These are phyloP conservation scores for Russula dissimulans DNA, from an alignment of 768 basidiomycete species.

Conservation along the genomic window DNA sequence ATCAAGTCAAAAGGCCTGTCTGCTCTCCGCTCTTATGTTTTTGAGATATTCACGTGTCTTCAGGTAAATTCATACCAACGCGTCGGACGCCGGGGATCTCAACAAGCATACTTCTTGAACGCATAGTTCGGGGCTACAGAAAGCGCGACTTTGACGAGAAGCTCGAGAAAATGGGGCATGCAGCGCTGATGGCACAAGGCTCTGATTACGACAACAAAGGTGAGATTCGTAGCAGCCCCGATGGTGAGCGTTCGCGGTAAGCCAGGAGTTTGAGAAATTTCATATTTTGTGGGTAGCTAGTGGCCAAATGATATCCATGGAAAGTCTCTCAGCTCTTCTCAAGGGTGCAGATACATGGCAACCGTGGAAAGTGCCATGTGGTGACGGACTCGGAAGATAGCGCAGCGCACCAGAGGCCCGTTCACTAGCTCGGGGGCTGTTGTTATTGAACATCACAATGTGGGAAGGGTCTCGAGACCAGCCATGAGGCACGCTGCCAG, in stretches of 20 bases:
- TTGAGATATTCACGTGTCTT: neutral
- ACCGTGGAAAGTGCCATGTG: neutral
- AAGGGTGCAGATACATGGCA: neutral
- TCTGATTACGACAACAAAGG: constrained; percentile 26
- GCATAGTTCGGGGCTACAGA: constrained; percentile 84
- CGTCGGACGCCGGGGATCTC: constrained; percentile 91
- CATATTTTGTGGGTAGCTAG: neutral
- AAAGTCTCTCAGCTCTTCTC: neutral
- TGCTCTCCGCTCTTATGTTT: neutral
- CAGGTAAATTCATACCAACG: constrained; percentile 93
- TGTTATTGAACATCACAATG: no score
- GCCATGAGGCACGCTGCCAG: no score
- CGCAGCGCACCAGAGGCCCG: no score
- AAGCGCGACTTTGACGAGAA: constrained; percentile 83
- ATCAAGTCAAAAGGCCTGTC: constrained; percentile 69
- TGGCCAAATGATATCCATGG: neutral
- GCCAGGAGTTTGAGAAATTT: neutral
- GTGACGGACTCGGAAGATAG: no score
- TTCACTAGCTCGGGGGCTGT: no score
- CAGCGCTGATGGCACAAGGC: constrained; percentile 58
- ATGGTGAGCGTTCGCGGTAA: neutral
- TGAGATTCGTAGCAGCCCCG: neutral
- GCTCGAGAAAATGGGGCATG: constrained; percentile 77
- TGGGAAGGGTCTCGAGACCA: no score
- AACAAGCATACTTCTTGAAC: constrained; percentile 85